Conservation (phyloP, 2,329 filamentous ascomycete genomes). For the Orbilia brochopaga region DNA sequence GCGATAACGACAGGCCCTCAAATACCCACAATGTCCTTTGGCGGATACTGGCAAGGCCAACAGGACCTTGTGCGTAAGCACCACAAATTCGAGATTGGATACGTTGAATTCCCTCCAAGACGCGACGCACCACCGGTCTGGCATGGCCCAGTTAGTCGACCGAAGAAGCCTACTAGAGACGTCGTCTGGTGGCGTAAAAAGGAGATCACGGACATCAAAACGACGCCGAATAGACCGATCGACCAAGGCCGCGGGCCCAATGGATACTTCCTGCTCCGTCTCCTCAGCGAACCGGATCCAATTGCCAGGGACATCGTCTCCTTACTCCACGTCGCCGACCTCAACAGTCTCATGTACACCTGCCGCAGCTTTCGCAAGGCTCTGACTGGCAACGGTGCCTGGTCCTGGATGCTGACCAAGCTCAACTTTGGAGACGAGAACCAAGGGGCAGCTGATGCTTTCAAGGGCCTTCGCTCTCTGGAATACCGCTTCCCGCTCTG, state of each 20-base stretch:
- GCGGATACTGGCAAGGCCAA: constrained; percentile 1
- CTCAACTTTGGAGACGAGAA: constrained; percentile 25
- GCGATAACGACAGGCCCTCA: too few relatives aligned
- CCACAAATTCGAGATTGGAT: constrained; percentile 12
- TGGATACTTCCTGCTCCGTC: constrained; percentile 13
- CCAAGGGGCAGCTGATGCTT: constrained; percentile 27
- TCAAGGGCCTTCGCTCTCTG: constrained; percentile 33
- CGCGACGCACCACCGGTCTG: constrained; percentile 14
- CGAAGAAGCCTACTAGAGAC: constrained; percentile 8
- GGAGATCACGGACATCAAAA: background rate
- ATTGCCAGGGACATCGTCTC: constrained; percentile 16
- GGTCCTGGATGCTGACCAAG: constrained; percentile 29
- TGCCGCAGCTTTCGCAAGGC: constrained; percentile 24
- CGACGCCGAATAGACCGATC: constrained; percentile 6
- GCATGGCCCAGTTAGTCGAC: constrained; percentile 27
- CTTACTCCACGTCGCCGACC: constrained; percentile 14
- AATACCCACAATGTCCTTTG: background rate
- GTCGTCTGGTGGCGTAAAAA: constrained; percentile 23
- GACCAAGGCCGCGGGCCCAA: background rate
- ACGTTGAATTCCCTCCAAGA: background rate
- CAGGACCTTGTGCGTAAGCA: constrained; percentile 18
- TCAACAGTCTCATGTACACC: constrained; percentile 40
- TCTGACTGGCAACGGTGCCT: constrained; percentile 16
- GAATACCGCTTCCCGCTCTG: constrained; percentile 26
- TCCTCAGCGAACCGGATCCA: constrained; percentile 32